Conservation (phyloP, 768 basidiomycete species). For the Naematelia encephala region DNA sequence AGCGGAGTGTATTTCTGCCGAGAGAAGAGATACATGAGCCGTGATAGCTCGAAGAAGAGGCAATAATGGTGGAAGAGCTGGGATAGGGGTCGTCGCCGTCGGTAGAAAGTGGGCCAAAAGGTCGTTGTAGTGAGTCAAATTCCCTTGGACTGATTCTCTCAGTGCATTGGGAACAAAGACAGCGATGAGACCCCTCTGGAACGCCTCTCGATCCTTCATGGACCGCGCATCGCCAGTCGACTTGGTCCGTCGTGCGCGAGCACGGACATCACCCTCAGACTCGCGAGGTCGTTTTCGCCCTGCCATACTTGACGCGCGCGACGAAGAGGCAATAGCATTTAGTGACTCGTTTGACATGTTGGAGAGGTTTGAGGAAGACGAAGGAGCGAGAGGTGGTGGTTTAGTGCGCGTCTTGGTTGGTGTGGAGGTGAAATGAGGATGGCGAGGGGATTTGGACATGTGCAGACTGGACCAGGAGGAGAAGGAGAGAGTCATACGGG, state of each 20-base stretch:
- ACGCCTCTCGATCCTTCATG: conserved; percentile 36
- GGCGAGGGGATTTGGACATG: conserved; percentile 23
- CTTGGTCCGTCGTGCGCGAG: conserved; percentile 39
- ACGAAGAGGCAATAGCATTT: conserved; percentile 18
- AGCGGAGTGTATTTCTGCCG: conserved; percentile 68
- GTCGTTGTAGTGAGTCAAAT: conserved; percentile 74
- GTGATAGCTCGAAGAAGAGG: conserved; percentile 72
- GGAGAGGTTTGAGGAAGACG: conserved; percentile 8
- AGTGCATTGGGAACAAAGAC: conserved; percentile 51
- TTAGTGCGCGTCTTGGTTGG: background rate
- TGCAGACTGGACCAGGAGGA: conserved; percentile 33
- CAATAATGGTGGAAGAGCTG: conserved; percentile 52
- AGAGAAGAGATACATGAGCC: conserved; percentile 82
- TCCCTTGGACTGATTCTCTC: conserved; percentile 58
- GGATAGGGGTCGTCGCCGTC: conserved; percentile 51
- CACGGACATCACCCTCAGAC: conserved; percentile 23
- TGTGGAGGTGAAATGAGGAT: conserved; percentile 6
- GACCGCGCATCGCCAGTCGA: conserved; percentile 38
- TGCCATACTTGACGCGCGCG: conserved; percentile 33
- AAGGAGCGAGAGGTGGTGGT: background rate
- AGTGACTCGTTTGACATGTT: conserved; percentile 18
- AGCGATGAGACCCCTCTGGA: conserved; percentile 50
- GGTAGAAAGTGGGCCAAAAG: conserved; percentile 75
- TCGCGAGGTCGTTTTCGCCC: conserved; percentile 40
- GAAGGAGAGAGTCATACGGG: conserved; percentile 1